phyloP scores from a whole-genome alignment of 257 asterid species.

The Solanum sitiens region DNA sequence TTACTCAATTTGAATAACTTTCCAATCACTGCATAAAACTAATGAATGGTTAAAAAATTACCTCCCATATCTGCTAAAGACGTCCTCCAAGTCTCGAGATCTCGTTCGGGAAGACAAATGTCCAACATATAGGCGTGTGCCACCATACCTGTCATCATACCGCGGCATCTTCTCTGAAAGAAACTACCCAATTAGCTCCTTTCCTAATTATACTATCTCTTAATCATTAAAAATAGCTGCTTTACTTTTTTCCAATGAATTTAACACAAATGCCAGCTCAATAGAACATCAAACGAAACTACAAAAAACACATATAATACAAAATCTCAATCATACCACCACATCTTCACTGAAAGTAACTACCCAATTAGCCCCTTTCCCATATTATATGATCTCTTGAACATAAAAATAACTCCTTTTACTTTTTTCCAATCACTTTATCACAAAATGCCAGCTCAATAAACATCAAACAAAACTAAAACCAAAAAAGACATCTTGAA shows the following conservation, averaged over 20 bases:
- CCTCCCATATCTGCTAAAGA: slow-evolving; percentile 55
- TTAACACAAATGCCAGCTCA: neutral
- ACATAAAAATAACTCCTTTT: neutral
- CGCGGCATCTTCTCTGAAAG: slow-evolving; percentile 42
- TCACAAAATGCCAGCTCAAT: neutral
- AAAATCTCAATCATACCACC: slow-evolving; percentile 9
- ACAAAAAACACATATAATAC: neutral
- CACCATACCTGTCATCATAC: slow-evolving; percentile 41
- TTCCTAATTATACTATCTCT: neutral
- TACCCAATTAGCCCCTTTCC: neutral
- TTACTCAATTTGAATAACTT: neutral
- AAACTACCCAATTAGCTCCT: neutral
- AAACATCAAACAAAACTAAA: neutral
- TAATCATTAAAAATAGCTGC: neutral
- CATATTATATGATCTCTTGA: neutral
- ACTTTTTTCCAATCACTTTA: neutral
- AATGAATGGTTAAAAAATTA: neutral
- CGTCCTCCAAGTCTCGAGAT: slow-evolving; percentile 49
- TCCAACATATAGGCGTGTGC: slow-evolving; percentile 48
- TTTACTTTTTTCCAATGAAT: neutral
- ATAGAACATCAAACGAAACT: neutral
- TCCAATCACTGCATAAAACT: neutral
- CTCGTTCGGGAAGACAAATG: slow-evolving; percentile 46
- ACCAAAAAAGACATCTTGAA: neutral
- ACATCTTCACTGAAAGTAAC: slow-evolving; percentile 25